Evolutionary conservation across 163 green algal species (phyloP).

Genomic region (Scenedesmus sp.): DNA sequence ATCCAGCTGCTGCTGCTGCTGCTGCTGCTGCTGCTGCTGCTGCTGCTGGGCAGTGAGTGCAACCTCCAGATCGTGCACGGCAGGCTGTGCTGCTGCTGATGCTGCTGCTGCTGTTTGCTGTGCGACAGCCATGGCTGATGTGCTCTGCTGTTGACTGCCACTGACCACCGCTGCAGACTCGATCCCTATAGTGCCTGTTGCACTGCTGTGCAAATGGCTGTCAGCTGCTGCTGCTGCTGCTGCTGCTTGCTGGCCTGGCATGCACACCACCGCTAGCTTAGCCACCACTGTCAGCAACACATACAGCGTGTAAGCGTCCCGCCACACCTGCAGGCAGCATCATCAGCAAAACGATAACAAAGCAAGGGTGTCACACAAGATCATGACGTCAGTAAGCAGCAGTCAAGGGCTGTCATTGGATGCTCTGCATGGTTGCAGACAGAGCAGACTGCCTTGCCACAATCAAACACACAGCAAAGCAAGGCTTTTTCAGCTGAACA

Average conservation of each 20-base stretch:
- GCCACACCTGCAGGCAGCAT: slow-evolving; percentile 66
- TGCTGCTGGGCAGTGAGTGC: not conserved
- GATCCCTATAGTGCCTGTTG: too few species aligned
- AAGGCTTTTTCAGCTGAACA: too few species aligned
- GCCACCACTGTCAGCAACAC: slow-evolving; percentile 59
- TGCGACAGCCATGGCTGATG: not conserved
- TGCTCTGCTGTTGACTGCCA: not conserved
- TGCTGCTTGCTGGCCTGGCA: slow-evolving; percentile 12
- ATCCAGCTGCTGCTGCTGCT: not conserved
- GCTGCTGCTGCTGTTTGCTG: not conserved
- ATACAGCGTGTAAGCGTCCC: slow-evolving; percentile 74
- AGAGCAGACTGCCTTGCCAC: too few species aligned
- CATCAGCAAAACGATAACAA: not conserved
- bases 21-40: not conserved
- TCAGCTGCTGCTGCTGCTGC: slow-evolving; percentile 11
- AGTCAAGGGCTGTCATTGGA: not conserved
- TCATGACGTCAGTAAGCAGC: not conserved
- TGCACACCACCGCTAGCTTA: slow-evolving; percentile 1
- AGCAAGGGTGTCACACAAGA: not conserved
- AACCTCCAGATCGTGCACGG: not conserved
- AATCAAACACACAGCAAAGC: too few species aligned
- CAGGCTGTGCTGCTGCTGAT: slow-evolving; percentile 12
- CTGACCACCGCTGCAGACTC: not conserved
- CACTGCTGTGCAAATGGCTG: not conserved
- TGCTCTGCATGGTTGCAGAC: too few species aligned